Conservation (phyloP, 345 rosid species). For the Syzygium oleosum region DNA sequence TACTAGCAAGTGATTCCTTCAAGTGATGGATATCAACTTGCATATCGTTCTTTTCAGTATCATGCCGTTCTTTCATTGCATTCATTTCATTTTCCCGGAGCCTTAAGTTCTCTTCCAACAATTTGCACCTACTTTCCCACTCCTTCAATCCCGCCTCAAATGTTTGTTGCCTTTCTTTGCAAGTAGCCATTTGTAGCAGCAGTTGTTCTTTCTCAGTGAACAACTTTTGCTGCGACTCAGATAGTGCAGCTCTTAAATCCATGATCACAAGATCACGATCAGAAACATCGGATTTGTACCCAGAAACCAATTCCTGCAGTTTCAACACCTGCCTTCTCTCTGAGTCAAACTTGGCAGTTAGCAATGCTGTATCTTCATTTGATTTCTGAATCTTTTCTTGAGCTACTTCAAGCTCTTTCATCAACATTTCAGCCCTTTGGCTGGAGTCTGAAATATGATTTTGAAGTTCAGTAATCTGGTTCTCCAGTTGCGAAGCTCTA, state of each 20-base stretch:
- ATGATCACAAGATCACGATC: conserved; percentile 25
- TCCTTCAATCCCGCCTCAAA: conserved; percentile 37
- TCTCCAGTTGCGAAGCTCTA: conserved; percentile 16
- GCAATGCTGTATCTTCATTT: conserved; percentile 12
- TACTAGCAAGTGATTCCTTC: conserved; percentile 27
- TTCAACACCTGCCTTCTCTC: conserved; percentile 35
- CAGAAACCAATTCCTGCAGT: conserved; percentile 26
- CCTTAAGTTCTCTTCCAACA: conserved; percentile 31
- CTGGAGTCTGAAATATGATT: conserved; percentile 15
- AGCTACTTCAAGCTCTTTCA: conserved; percentile 23
- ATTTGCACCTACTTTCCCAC: conserved; percentile 21
- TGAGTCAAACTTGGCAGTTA: conserved; percentile 16
- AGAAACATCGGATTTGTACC: conserved; percentile 20
- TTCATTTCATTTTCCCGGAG: conserved; percentile 21
- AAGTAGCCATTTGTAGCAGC: conserved; percentile 27
- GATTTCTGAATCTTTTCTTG: conserved; percentile 18
- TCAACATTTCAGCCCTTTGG: conserved; percentile 10
- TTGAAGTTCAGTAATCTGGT: conserved; percentile 26
- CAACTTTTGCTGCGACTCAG: conserved; percentile 40
- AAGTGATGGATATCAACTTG: conserved; percentile 25
- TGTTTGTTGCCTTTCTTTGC: conserved; percentile 28
- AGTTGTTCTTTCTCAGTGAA: conserved; percentile 44
- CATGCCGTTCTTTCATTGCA: conserved; percentile 17
- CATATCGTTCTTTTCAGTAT: conserved; percentile 12
- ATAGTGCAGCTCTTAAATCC: conserved; percentile 29